Percentiles rank a stretch among this genome's conserved stretches.
These are phyloP conservation scores for Letharia columbiana DNA, from an alignment of 495 filamentous ascomycete genomes.

Conservation along the genomic window DNA sequence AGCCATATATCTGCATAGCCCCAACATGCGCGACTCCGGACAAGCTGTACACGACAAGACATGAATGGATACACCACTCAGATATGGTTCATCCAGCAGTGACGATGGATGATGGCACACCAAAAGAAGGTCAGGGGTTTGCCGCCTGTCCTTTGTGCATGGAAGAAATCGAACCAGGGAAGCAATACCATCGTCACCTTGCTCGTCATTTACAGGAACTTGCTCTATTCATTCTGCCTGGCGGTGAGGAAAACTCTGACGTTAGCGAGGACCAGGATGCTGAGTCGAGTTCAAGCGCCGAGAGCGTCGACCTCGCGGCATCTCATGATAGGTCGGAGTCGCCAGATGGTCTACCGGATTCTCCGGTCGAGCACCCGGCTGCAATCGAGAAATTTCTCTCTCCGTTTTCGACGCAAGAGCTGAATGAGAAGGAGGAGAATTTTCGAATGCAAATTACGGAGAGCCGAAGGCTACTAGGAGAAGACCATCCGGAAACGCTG, in stretches of 20 bases:
- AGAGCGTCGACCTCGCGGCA: background rate
- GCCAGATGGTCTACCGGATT: background rate
- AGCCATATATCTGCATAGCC: constrained; percentile 24
- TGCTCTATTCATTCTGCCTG: constrained; percentile 11
- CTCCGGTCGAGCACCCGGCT: background rate
- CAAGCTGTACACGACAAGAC: constrained; percentile 22
- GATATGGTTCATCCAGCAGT: constrained; percentile 2
- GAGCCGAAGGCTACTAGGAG: background rate
- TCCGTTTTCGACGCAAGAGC: background rate
- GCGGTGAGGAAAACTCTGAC: background rate
- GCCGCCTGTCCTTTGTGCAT: constrained; percentile 14
- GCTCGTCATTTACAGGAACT: constrained; percentile 19
- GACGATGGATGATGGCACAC: constrained; percentile 5
- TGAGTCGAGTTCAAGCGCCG: background rate
- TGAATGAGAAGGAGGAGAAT: background rate
- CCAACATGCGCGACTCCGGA: constrained; percentile 14
- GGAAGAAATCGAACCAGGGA: background rate
- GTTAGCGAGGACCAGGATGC: background rate
- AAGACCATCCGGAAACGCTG: background rate
- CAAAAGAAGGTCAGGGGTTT: background rate
- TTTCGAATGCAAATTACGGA: background rate
- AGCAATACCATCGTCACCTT: constrained; percentile 7
- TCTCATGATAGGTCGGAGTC: background rate
- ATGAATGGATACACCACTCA: constrained; percentile 16
- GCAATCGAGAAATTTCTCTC: background rate